Percentiles rank a stretch among this genome's conserved stretches.
phyloP scores from a whole-genome alignment of 805 yeast genomes.

The Starmerella bacillaris region DNA sequence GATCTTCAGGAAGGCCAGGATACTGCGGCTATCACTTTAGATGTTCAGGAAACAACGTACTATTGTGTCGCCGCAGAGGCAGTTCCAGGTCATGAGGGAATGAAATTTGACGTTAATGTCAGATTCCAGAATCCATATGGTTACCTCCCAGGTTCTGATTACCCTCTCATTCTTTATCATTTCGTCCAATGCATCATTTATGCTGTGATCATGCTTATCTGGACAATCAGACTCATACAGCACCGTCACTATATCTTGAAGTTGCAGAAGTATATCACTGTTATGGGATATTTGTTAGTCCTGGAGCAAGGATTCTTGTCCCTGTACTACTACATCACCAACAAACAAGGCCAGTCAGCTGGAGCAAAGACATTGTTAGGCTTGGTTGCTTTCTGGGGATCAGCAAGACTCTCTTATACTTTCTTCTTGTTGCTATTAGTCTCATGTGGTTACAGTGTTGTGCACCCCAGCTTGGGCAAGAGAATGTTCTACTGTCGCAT shows the following conservation, averaged over 20 bases:
- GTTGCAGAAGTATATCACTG: constrained; percentile 76
- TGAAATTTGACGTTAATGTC: constrained; percentile 43
- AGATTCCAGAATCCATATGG: constrained; percentile 89
- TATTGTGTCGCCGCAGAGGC: constrained; percentile 72
- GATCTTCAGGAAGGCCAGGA: constrained; percentile 37
- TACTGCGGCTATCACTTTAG: constrained; percentile 34
- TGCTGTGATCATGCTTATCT: constrained; percentile 62
- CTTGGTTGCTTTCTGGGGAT: constrained; percentile 59
- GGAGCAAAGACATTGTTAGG: constrained; percentile 59
- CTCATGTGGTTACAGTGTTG: constrained; percentile 87
- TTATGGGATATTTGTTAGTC: constrained; percentile 64
- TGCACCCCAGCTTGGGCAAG: constrained; percentile 64
- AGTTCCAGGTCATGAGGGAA: constrained; percentile 22
- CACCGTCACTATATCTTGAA: constrained; percentile 77
- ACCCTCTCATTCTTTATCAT: constrained; percentile 77
- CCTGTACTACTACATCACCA: constrained; percentile 77
- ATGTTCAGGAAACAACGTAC: constrained; percentile 62
- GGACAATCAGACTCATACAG: constrained; percentile 68
- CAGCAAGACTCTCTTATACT: constrained; percentile 69
- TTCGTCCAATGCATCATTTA: constrained; percentile 73
- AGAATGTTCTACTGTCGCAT: constrained; percentile 57
- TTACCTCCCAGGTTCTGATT: constrained; percentile 69
- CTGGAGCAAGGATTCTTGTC: constrained; percentile 73
- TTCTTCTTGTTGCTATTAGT: constrained; percentile 74
- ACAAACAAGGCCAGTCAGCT: constrained; percentile 34